These are phyloP conservation scores for Musa balbisiana DNA, from an alignment of 202 grass and related monocot species.

Conservation along the genomic window DNA sequence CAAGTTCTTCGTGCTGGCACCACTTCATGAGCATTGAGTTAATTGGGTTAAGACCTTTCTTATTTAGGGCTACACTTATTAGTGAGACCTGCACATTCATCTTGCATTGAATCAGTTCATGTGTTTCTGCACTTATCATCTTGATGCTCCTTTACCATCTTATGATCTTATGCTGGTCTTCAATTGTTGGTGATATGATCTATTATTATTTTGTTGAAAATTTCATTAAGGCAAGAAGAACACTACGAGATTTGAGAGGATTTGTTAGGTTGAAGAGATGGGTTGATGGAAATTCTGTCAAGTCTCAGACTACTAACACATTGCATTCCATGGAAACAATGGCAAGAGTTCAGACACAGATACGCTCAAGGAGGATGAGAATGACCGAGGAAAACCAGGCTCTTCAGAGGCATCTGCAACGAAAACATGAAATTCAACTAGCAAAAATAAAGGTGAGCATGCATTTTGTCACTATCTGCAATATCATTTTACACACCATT, in stretches of 20 bases:
- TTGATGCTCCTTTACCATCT: background rate
- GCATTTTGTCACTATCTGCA: background rate
- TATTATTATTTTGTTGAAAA: background rate
- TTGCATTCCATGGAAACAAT: conserved; percentile 57
- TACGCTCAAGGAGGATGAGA: conserved; percentile 67
- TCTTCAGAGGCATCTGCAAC: conserved; percentile 65
- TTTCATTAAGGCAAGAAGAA: conserved; percentile 59
- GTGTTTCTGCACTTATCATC: background rate
- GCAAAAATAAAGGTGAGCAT: conserved; percentile 64
- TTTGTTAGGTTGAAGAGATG: conserved; percentile 68
- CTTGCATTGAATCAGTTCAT: background rate
- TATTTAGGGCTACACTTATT: too few relatives aligned
- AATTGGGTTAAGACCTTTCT: too few relatives aligned
- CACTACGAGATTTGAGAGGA: conserved; percentile 52
- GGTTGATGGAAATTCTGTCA: conserved; percentile 79
- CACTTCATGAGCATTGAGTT: too few relatives aligned
- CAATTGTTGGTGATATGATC: background rate
- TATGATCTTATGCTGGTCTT: background rate
- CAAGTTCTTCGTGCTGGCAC: too few relatives aligned
- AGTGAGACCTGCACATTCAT: too few relatives aligned
- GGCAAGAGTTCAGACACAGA: conserved; percentile 68
- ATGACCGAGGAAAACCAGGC: conserved; percentile 74
- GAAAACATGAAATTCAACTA: conserved; percentile 56
- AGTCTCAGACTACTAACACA: conserved; percentile 69
- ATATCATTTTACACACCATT: background rate